These are phyloP conservation scores for Saccharomycopsis sp. DNA, from an alignment of 805 yeast species.

Conservation along the genomic window DNA sequence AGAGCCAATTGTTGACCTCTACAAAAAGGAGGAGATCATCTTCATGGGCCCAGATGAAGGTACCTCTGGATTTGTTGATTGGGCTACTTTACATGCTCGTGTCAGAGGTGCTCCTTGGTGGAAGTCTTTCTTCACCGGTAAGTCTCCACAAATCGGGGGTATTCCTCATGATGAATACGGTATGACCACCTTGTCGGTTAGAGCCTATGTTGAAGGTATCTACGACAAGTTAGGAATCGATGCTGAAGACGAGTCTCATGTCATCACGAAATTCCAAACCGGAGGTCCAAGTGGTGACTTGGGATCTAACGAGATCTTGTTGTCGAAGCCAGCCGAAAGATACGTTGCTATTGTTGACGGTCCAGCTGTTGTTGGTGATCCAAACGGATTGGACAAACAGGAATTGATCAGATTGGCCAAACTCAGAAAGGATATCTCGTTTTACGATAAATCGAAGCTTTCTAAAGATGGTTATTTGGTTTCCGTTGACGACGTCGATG, in stretches of 20 bases:
- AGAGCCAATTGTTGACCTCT: conserved; percentile 78
- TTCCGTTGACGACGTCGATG: conserved; percentile 77
- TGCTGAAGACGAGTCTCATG: conserved; percentile 45
- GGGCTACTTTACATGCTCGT: conserved; percentile 96
- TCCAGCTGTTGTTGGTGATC: conserved; percentile 90
- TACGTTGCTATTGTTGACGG: conserved; percentile 93
- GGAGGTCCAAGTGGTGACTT: conserved; percentile 99
- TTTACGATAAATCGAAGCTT: conserved; percentile 60
- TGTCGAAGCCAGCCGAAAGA: conserved; percentile 67
- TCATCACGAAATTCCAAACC: conserved; percentile 80
- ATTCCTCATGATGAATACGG: conserved; percentile 98
- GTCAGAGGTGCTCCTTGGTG: conserved; percentile 94
- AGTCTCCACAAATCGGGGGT: conserved; percentile 87
- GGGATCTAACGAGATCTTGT: conserved; percentile 89
- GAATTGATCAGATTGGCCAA: conserved; percentile 78
- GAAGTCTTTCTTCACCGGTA: conserved; percentile 98
- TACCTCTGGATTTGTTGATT: conserved; percentile 89
- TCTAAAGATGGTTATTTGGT: conserved; percentile 74
- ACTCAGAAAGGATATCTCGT: conserved; percentile 65
- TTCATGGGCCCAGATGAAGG: conserved; percentile 99
- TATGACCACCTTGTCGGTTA: conserved; percentile 92
- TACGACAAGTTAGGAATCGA: conserved; percentile 68
- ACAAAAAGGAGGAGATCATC: conserved; percentile 79
- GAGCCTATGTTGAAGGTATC: conserved; percentile 83
- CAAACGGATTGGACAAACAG: conserved; percentile 73